phyloP scores from a whole-genome alignment of 2,329 filamentous ascomycete genomes.

The Dactylonectria estremocensis region DNA sequence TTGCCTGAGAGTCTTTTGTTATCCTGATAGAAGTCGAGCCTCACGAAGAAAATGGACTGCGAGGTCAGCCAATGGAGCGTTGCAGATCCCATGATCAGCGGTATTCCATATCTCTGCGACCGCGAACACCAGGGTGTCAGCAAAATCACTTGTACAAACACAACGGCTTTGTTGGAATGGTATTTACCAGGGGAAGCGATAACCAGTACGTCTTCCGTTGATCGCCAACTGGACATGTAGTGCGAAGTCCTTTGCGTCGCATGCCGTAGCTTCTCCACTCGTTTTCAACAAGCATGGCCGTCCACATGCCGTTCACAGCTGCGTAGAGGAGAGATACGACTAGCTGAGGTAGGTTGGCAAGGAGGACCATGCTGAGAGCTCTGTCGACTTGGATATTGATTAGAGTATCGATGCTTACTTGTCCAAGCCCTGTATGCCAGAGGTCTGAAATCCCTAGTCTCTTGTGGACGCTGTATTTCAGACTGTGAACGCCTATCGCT shows the following conservation, averaged over 20 bases:
- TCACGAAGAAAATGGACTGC: slow-evolving; percentile 28
- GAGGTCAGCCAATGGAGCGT: slow-evolving; percentile 29
- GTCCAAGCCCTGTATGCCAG: too few species aligned
- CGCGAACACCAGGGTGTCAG: too few species aligned
- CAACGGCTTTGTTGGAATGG: too few species aligned
- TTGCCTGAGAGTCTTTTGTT: not conserved
- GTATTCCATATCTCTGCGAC: too few species aligned
- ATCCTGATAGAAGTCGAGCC: slow-evolving; percentile 1
- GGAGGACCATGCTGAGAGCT: not conserved
- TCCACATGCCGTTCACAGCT: slow-evolving; percentile 24
- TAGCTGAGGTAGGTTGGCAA: slow-evolving; percentile 28
- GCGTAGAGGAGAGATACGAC: slow-evolving; percentile 30
- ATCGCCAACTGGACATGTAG: slow-evolving; percentile 6
- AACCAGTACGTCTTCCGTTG: slow-evolving; percentile 31
- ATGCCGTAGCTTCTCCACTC: slow-evolving; percentile 32
- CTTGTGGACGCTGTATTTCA: too few species aligned
- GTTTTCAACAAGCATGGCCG: slow-evolving; percentile 23
- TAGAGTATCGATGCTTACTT: too few species aligned
- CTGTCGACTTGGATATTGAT: too few species aligned
- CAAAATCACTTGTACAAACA: too few species aligned
- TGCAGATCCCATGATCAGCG: slow-evolving; percentile 8
- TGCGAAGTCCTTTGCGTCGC: slow-evolving; percentile 14
- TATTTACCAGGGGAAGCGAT: slow-evolving; percentile 26
- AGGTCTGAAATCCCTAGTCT: too few species aligned
- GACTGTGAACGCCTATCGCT: too few species aligned